Base-by-base conservation (phyloP, 257 asterid species). In the Apocynum venetum region DNA sequence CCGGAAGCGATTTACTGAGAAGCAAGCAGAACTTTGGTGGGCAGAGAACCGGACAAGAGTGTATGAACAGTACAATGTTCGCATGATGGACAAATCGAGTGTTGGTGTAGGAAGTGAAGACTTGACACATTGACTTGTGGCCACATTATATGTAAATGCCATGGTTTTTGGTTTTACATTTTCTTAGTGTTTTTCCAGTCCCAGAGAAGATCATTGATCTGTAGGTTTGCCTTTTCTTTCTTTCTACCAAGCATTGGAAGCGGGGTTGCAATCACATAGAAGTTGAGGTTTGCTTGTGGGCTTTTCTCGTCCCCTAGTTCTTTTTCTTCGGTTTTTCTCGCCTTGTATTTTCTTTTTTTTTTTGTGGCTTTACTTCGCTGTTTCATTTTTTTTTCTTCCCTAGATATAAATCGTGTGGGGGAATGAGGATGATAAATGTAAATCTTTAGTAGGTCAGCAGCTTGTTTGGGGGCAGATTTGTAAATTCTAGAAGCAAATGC, bases 1-100 rank as follows among this genome's bases (percentile, higher is more conserved):
- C 67, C 98, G 99, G 78, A 88, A 88, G 85, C 80, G 89, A 48
- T 88, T 88, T 66, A 88, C 88, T 31, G 89, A 84, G 82, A 88
- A 88, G 81, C 88, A 88, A 81, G 91, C 91, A 66, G 89, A 86
- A 77, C 82, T 86, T 44, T 88, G 91, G 91, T 88, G 91, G 91
- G 87, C 89, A 60, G 89, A 84, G 79, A 95, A 95, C 71, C 85
- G 92, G 35, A 79, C 85, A 51, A 82, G 92, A 86, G 90, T 88
- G 46, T 86, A 88, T 76, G 90, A 86, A 78, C 88, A 67, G 48
- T 89, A 89, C 81, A 87, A 89, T n/a, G 88, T 89, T 70, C 88
- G 91, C 74, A 83, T 80, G 83, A 80, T 79, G 63, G 89, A 89
- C 82, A 89, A 87, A 81, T 87, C 91, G 3, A 87, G 85, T 67